Percentiles rank a stretch among this genome's conserved stretches.
These are phyloP conservation scores for Ceratobasidium sp. DNA, from an alignment of 1,284 basidiomycete species.

Conservation along the genomic window DNA sequence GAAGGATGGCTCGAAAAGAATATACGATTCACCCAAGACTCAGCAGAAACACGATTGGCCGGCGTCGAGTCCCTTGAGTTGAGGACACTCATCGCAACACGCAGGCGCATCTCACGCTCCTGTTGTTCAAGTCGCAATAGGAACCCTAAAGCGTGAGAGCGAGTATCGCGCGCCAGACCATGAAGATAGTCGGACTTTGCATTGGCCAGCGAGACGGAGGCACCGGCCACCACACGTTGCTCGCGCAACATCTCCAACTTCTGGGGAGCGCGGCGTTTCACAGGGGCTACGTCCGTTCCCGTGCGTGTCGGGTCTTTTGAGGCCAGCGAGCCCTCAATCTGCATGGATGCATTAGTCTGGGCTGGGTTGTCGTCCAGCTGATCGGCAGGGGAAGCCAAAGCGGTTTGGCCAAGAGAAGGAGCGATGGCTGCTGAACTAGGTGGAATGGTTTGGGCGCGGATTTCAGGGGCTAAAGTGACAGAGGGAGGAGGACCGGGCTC, in stretches of 20 bases:
- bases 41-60: not conserved
- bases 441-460: too few species aligned
- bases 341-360: too few species aligned
- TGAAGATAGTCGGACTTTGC: not conserved
- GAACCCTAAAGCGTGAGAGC: not conserved
- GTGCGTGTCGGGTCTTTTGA: too few species aligned
- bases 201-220: not conserved
- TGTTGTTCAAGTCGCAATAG: constrained; percentile 1
- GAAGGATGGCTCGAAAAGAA: constrained; percentile 9
- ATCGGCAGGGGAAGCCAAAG: too few species aligned
- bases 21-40: not conserved
- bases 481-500: too few species aligned
- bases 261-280: too few species aligned
- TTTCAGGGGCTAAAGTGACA: too few species aligned
- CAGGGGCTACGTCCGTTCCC: too few species aligned
- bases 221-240: not conserved
- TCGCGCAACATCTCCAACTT: not conserved
- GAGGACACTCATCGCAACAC: not conserved
- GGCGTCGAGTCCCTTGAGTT: not conserved
- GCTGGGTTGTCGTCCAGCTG: too few species aligned
- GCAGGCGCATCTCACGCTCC: constrained; percentile 15
- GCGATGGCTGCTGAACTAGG: too few species aligned
- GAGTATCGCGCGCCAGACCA: not conserved
- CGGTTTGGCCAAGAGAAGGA: too few species aligned
- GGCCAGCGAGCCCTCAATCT: too few species aligned